Evolutionary conservation across 164 flowering plant genomes (phyloP).

Genomic region (Brasenia schreberi): DNA sequence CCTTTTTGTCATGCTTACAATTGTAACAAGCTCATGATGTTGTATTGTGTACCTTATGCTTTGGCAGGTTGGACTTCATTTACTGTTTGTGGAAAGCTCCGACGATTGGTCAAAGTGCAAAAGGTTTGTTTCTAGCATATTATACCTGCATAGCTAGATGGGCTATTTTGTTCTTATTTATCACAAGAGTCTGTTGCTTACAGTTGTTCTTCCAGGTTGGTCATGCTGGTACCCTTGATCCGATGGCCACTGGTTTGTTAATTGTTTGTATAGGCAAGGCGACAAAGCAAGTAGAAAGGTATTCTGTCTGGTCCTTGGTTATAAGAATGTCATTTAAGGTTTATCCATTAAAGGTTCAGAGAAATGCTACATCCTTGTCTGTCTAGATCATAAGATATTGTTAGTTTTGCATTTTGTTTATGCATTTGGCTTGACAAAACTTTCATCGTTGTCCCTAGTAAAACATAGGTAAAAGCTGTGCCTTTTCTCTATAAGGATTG

Average conservation of each 20-base stretch:
- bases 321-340: background rate
- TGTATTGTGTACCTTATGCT: background rate
- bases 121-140: slow-evolving; percentile 38
- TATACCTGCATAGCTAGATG: background rate
- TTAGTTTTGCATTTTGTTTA: background rate
- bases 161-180: background rate
- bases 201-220: slow-evolving; percentile 52
- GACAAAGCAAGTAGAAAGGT: slow-evolving; percentile 90
- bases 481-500: too few relatives aligned
- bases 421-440: background rate
- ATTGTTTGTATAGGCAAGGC: slow-evolving; percentile 97
- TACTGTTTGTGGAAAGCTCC: slow-evolving; percentile 95
- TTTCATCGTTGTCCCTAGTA: background rate
- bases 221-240: slow-evolving; percentile 99
- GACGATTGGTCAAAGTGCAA: slow-evolving; percentile 79
- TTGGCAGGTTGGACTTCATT: slow-evolving; percentile 95
- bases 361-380: background rate
- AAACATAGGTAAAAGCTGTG: background rate
- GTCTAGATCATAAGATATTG: background rate
- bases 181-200: background rate
- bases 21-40: too few relatives aligned
- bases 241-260: slow-evolving; percentile 96
- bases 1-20: too few relatives aligned
- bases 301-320: slow-evolving; percentile 1
- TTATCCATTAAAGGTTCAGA: too few relatives aligned